Conservation (phyloP, 2,329 filamentous ascomycete genomes). For the Alternaria infectoria region DNA sequence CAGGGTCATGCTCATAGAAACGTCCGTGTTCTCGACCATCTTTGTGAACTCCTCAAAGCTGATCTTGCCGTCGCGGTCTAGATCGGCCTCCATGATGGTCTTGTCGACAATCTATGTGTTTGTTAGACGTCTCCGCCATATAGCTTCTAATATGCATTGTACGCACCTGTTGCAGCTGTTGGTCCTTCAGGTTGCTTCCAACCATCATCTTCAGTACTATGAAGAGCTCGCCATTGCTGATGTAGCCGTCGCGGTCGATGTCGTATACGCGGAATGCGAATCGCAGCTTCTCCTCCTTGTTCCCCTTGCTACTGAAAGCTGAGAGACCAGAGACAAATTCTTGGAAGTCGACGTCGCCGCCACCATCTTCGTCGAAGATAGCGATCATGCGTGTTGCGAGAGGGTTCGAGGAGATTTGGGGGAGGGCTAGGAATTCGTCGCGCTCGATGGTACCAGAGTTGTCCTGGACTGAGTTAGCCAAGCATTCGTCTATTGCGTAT, state of each 20-base stretch:
- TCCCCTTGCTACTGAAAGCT: slow-evolving; percentile 96
- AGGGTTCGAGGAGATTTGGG: slow-evolving; percentile 97
- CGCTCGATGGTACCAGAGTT: slow-evolving; percentile 98
- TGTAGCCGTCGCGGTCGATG: slow-evolving; percentile 97
- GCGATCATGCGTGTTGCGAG: slow-evolving; percentile 98
- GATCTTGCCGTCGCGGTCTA: slow-evolving; percentile 95
- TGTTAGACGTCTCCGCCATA: slow-evolving; percentile 8
- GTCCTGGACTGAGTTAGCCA: slow-evolving; percentile 64
- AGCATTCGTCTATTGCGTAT: background rate
- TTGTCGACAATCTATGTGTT: slow-evolving; percentile 87
- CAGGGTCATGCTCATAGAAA: slow-evolving; percentile 72
- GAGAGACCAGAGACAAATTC: slow-evolving; percentile 96
- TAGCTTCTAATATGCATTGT: background rate
- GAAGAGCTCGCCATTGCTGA: slow-evolving; percentile 98
- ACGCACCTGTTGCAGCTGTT: slow-evolving; percentile 84
- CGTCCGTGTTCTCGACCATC: slow-evolving; percentile 95
- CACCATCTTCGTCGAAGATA: slow-evolving; percentile 98
- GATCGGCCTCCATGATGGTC: slow-evolving; percentile 99
- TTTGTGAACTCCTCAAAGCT: slow-evolving; percentile 98
- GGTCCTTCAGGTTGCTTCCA: slow-evolving; percentile 97
- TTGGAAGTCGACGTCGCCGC: slow-evolving; percentile 97
- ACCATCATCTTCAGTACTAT: slow-evolving; percentile 99
- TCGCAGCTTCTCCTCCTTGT: slow-evolving; percentile 97
- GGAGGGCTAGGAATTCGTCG: slow-evolving; percentile 95
- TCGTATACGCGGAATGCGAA: slow-evolving; percentile 99